phyloP scores from a whole-genome alignment of 805 yeast genomes.

The Spathaspora arborariae region DNA sequence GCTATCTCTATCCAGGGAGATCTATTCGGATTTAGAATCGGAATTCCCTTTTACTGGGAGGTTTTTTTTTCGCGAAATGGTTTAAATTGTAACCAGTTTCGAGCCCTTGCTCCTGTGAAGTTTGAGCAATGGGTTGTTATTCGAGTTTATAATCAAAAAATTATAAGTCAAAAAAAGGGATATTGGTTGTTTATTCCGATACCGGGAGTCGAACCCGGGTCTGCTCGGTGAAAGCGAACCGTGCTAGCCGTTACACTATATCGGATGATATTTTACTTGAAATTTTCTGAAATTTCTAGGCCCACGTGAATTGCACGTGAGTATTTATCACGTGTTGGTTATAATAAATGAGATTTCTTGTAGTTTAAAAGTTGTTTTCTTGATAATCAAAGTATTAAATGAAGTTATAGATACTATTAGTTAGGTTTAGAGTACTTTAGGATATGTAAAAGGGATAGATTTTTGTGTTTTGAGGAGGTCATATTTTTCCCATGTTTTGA shows the following conservation, averaged over 20 bases:
- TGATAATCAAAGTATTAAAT: no score
- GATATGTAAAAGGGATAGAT: background rate
- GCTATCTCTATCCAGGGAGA: no score
- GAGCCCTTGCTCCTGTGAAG: no score
- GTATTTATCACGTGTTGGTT: background rate
- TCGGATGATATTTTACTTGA: constrained; percentile 25
- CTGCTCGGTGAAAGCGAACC: constrained; percentile 53
- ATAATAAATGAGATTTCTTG: background rate
- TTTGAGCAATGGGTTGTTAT: no score
- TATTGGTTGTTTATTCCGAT: constrained; percentile 52
- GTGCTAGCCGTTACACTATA: constrained; percentile 53
- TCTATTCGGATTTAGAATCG: no score
- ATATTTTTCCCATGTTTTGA: background rate
- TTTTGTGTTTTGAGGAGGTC: background rate
- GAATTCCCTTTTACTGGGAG: no score
- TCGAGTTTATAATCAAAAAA: no score
- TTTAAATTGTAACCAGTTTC: no score
- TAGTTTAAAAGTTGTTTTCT: no score
- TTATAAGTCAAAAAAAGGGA: background rate
- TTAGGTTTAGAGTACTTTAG: no score
- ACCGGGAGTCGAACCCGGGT: constrained; percentile 86
- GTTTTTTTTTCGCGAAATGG: no score
- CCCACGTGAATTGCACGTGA: background rate
- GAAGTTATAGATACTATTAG: no score
- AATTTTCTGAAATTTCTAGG: background rate